These are phyloP conservation scores for Pseudogymnoascus sp. DNA, from an alignment of 2,329 filamentous ascomycete species.

Conservation along the genomic window DNA sequence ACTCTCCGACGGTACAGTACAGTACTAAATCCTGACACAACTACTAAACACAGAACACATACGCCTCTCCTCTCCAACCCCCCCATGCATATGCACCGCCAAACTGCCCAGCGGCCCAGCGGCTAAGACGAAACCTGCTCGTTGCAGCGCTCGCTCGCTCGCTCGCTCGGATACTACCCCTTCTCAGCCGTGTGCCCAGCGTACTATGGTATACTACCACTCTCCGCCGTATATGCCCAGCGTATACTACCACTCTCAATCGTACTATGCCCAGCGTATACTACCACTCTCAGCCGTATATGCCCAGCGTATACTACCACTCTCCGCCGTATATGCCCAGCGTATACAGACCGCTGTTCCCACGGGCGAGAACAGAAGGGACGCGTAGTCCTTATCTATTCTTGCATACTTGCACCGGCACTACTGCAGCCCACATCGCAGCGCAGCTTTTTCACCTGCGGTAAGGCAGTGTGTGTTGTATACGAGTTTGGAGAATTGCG, in stretches of 20 bases:
- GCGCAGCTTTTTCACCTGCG: not conserved
- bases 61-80: not conserved
- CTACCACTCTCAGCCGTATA: too few species aligned
- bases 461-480: not conserved
- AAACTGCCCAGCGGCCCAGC: not conserved
- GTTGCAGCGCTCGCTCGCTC: not conserved
- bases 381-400: not conserved
- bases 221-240: not conserved
- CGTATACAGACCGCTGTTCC: not conserved
- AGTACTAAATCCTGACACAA: not conserved
- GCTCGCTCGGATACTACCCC: too few species aligned
- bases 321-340: too few species aligned
- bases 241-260: too few species aligned
- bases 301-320: not conserved
- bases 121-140: not conserved
- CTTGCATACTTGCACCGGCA: too few species aligned
- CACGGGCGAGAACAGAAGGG: not conserved
- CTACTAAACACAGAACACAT: not conserved
- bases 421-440: too few species aligned
- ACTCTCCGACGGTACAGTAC: not conserved
- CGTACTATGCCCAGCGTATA: not conserved
- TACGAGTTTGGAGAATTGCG: too few species aligned
- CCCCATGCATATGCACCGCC: too few species aligned
- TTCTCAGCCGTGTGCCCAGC: too few species aligned
- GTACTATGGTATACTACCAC: not conserved